Base-by-base conservation (phyloP, 2,329 filamentous ascomycete species). In the Verticillium nonalfalfae region DNA sequence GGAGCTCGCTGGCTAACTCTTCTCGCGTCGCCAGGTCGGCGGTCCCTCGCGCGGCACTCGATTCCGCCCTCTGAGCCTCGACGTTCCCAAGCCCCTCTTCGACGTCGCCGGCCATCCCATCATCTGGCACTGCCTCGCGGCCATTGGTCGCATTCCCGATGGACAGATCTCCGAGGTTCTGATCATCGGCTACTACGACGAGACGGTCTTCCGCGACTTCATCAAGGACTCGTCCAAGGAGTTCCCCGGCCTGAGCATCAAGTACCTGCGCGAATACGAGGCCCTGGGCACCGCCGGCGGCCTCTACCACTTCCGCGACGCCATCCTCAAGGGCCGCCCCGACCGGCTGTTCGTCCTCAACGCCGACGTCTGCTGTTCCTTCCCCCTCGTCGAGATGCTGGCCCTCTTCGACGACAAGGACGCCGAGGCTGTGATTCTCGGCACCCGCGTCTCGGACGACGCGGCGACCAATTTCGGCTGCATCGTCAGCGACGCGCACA, bases 101-200 rank as follows among this genome's bases (percentile, higher is more conserved):
- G 94, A 97, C 76, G 93, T 99, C 72, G 95, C 95, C 68, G 95
- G 95, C 69, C 95, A 99, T 78, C 93, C 94, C 69, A 98, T 99
- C 80, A 93, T 98, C 81, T 94, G 93, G 85, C 95, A 99, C 83
- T 97, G 93, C 82, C 86, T 99, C 74, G 90, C 90, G 71, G 93
- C 95, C 71, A 85, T 98, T 72, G 88, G 91, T 67, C 96, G 93
- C 75, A 91, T 98, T 63, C 90, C 91, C 70, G 90, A 91, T 72
- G 85, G 76, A 67, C 73, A 76, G 66, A 91, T 99, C 76, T 91
- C 93, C 73, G 95, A 99, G 78, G 94, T 99, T 70, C 93, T 95
- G 81, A 89, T 99, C 72, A 96, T 99, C 73, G 95, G 95, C 73
- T 99, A 99, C 85, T 99, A 98, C 77, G 95, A 99, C 75, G 95